phyloP scores from a whole-genome alignment of 73 alveolate species.

The Paramecium primaurelia region DNA sequence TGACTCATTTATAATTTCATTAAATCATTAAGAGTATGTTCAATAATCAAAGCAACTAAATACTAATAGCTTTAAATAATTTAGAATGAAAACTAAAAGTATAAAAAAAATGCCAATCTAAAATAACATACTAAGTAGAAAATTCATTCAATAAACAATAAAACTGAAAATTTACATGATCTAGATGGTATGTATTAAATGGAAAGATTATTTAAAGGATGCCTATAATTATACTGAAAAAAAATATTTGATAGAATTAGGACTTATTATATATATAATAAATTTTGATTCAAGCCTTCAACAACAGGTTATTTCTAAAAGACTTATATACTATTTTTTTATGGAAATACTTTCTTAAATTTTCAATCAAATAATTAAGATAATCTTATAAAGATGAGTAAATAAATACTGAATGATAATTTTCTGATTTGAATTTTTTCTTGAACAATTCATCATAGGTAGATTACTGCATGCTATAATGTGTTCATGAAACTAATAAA shows the following conservation, averaged over 20 bases:
- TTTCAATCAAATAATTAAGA: neutral
- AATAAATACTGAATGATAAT: neutral
- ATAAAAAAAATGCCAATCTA: too few relatives aligned
- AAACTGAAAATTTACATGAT: neutral
- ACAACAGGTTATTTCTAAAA: neutral
- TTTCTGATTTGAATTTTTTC: neutral
- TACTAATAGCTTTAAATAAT: neutral
- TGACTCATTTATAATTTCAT: too few relatives aligned
- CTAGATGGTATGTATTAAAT: neutral
- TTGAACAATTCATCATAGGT: neutral
- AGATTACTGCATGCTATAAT: neutral
- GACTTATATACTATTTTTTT: neutral
- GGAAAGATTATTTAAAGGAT: neutral
- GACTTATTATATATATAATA: neutral
- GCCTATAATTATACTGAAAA: neutral
- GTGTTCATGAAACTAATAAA: neutral
- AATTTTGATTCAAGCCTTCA: neutral
- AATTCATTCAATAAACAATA: too few relatives aligned
- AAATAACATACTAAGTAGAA: too few relatives aligned
- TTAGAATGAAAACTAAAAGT: too few relatives aligned
- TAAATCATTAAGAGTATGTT: neutral
- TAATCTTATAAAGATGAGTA: neutral
- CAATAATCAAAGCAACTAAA: neutral
- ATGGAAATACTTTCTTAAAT: neutral
- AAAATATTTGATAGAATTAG: neutral